phyloP scores from a whole-genome alignment of 2,329 filamentous ascomycete genomes.

The Arthrobotrys conoides region DNA sequence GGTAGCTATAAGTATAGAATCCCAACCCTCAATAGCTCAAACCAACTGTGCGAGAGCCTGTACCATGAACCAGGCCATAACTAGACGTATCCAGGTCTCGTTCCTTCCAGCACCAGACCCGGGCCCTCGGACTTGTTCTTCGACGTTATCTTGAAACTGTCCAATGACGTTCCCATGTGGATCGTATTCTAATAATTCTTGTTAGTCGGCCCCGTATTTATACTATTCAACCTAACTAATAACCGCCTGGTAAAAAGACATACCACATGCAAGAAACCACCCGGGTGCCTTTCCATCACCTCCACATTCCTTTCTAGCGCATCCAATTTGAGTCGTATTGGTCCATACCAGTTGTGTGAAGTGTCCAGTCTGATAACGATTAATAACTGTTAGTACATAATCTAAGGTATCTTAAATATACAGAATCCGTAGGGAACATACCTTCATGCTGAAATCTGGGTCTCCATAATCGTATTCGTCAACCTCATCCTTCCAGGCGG shows the following conservation, averaged over 20 bases:
- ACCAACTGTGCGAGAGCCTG: slow-evolving; percentile 22
- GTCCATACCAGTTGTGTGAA: slow-evolving; percentile 83
- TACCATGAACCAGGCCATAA: slow-evolving; percentile 16
- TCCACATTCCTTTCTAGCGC: slow-evolving; percentile 68
- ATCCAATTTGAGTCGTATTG: slow-evolving; percentile 75
- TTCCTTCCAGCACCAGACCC: slow-evolving; percentile 40
- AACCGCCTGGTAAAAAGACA: slow-evolving; percentile 1
- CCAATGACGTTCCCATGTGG: slow-evolving; percentile 52
- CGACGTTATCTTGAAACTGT: slow-evolving; percentile 53
- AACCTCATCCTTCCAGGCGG: slow-evolving; percentile 61
- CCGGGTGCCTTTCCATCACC: slow-evolving; percentile 51
- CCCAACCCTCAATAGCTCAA: background rate
- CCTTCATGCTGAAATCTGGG: slow-evolving; percentile 50
- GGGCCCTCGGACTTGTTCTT: slow-evolving; percentile 47
- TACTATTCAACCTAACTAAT: background rate
- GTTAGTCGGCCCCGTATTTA: slow-evolving; percentile 3
- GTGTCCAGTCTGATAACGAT: slow-evolving; percentile 71
- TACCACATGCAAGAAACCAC: slow-evolving; percentile 57
- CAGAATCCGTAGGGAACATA: slow-evolving; percentile 13
- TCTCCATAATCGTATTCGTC: slow-evolving; percentile 56
- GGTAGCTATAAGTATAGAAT: background rate
- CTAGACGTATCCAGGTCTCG: slow-evolving; percentile 17
- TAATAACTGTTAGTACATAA: background rate
- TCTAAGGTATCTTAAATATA: background rate
- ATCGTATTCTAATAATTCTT: slow-evolving; percentile 37